Evolutionary conservation across 169 alveolate species (phyloP), one percentile per base, ranked within the genome.

Genomic region (Cryptosporidium sp.): DNA sequence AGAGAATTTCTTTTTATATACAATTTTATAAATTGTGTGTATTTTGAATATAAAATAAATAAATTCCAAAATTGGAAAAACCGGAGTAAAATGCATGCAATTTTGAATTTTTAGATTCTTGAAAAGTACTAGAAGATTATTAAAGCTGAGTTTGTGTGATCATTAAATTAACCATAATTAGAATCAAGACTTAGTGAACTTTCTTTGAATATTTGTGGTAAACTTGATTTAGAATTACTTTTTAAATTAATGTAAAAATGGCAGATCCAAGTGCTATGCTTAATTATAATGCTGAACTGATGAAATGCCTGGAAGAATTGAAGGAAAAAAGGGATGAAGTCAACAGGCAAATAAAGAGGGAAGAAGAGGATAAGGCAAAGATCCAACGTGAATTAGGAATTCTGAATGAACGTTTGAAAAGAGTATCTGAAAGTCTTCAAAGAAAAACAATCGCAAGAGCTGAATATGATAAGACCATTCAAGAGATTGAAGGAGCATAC

Each of bases 381-480:
- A 95, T 95, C 39, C 95, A 95, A 85, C 94, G 94, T 85, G 94
- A 94, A 85, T 92, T 96, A 60, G 94, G 93, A 33, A 69, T 93
- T 51, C 87, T 95, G 69, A 92, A 94, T 56, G 96, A 92, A 37
- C 94, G 96, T 62, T 87, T 96, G 45, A 93, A 96, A 85, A 94
- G 94, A 84, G 87, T 96, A 70, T 92, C 95, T 85, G 94, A 95
- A 53, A 75, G 96, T 71, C 92, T 97, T 60, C 92, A 91, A 18
- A 93, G 96, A 75, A 97, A 97, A 92, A 93, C 95, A 23, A 95
- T 93, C 62, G 96, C 97, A 0, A 92, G 97, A 71, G 94, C 94
- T 73, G 99, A 97, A 93, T 97, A 95, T 86, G 98, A 96, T 93
- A 97, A 95, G 94, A 95, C 98, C 48, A 97, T 97, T 75, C 94